Percentiles rank a stretch among this genome's conserved stretches.
Conservation (phyloP, 1,139 yeast species). For the Pichia cactophila region DNA sequence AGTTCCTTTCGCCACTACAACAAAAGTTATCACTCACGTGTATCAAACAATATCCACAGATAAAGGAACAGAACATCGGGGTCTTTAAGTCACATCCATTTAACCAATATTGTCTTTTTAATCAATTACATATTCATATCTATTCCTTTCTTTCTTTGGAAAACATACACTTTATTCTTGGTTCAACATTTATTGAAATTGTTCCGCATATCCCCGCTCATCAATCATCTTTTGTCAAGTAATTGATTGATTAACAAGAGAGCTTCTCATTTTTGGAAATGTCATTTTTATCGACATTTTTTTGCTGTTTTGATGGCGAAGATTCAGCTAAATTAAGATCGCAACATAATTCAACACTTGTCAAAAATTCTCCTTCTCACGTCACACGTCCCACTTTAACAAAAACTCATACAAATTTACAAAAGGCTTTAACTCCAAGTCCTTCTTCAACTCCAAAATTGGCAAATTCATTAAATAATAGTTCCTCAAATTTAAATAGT, state of each 20-base stretch:
- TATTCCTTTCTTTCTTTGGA: not conserved
- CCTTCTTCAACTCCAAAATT: conserved; percentile 2
- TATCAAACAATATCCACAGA: not conserved
- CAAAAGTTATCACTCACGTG: not conserved
- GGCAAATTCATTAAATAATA: not conserved
- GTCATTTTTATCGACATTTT: conserved; percentile 27
- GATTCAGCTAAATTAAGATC: conserved; percentile 24
- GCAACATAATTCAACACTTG: conserved; percentile 3
- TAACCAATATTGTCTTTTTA: too few relatives aligned
- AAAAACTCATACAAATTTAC: conserved; percentile 28
- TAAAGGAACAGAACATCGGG: too few relatives aligned
- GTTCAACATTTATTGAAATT: not conserved
- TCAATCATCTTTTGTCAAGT: not conserved
- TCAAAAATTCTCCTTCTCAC: not conserved
- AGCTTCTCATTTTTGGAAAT: conserved; percentile 9
- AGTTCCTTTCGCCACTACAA: not conserved
- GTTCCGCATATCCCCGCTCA: not conserved
- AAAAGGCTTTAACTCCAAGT: conserved; percentile 22
- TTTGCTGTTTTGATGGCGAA: conserved; percentile 28
- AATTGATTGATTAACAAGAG: not conserved
- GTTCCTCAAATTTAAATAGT: not conserved
- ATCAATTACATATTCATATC: not conserved
- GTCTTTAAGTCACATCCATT: too few relatives aligned
- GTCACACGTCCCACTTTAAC: conserved; percentile 21
- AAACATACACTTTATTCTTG: not conserved